These are phyloP conservation scores for Fusarium mundagurra DNA, from an alignment of 2,329 filamentous ascomycete species.

Conservation along the genomic window DNA sequence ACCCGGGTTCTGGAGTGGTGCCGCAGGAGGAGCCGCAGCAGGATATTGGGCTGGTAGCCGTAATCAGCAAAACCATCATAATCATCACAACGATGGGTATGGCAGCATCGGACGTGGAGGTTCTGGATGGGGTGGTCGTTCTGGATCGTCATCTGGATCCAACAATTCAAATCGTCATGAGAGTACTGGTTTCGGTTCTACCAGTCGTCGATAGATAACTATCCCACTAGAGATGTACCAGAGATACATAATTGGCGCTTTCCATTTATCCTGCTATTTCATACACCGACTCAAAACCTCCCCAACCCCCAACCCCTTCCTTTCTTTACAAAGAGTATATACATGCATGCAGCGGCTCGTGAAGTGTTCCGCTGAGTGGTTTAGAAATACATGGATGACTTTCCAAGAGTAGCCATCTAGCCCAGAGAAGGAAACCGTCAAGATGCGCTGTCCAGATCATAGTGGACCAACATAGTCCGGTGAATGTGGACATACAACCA, in stretches of 20 bases:
- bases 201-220: slow-evolving; percentile 61
- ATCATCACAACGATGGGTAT: slow-evolving; percentile 44
- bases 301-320: slow-evolving; percentile 9
- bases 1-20: slow-evolving; percentile 79
- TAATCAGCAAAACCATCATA: slow-evolving; percentile 43
- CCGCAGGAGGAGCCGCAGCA: slow-evolving; percentile 74
- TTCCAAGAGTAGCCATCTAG: slow-evolving; percentile 44
- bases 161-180: slow-evolving; percentile 63
- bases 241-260: slow-evolving; percentile 23
- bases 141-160: slow-evolving; percentile 49
- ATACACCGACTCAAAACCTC: slow-evolving; percentile 27
- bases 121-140: slow-evolving; percentile 45
- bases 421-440: slow-evolving; percentile 41
- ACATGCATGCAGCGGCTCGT: slow-evolving; percentile 31
- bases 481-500: not conserved
- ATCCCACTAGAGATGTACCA: not conserved
- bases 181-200: slow-evolving; percentile 79
- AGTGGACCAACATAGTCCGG: slow-evolving; percentile 2
- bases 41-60: slow-evolving; percentile 70
- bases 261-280: slow-evolving; percentile 43
- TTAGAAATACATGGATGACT: slow-evolving; percentile 45
- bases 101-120: slow-evolving; percentile 49
- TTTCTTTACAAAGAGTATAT: slow-evolving; percentile 40
- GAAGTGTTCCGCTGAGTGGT: slow-evolving; percentile 13
- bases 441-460: slow-evolving; percentile 31